These are phyloP conservation scores for Rhamnella rubrinervis DNA, from an alignment of 331 rosid genomes.

Conservation along the genomic window DNA sequence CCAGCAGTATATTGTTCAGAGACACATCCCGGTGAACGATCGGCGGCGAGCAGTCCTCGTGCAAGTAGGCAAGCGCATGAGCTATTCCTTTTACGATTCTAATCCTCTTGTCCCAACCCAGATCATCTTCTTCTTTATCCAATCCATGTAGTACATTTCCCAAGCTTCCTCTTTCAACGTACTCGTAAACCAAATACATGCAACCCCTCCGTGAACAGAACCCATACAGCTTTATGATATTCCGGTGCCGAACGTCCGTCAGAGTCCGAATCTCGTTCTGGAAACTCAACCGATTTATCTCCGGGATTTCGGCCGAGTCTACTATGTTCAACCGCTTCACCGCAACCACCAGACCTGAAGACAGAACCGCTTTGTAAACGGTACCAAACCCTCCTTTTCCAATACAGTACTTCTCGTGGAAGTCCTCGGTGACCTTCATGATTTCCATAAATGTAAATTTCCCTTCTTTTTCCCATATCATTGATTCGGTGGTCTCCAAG, in stretches of 20 bases:
- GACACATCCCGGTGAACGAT: conserved; percentile 62
- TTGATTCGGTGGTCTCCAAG: not conserved
- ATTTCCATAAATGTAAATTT: conserved; percentile 47
- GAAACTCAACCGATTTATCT: conserved; percentile 38
- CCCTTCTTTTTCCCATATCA: conserved; percentile 49
- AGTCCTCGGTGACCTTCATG: conserved; percentile 49
- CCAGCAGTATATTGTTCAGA: conserved; percentile 51
- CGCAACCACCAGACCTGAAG: conserved; percentile 48
- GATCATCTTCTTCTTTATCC: conserved; percentile 29
- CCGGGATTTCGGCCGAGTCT: conserved; percentile 34
- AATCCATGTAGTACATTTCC: conserved; percentile 37
- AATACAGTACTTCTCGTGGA: conserved; percentile 53
- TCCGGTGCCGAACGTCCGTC: conserved; percentile 54
- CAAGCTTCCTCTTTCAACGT: conserved; percentile 46
- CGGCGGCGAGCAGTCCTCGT: conserved; percentile 52
- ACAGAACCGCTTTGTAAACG: conserved; percentile 51
- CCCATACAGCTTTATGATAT: conserved; percentile 60
- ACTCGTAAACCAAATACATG: conserved; percentile 56
- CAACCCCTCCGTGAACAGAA: conserved; percentile 40
- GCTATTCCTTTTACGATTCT: conserved; percentile 54
- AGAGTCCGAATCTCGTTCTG: conserved; percentile 47
- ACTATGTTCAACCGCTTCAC: conserved; percentile 49
- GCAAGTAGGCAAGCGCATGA: conserved; percentile 61
- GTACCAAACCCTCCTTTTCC: conserved; percentile 79
- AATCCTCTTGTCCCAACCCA: conserved; percentile 47